Conservation (phyloP, 2,329 filamentous ascomycete genomes). For the Pyrenochaeta sp. region DNA sequence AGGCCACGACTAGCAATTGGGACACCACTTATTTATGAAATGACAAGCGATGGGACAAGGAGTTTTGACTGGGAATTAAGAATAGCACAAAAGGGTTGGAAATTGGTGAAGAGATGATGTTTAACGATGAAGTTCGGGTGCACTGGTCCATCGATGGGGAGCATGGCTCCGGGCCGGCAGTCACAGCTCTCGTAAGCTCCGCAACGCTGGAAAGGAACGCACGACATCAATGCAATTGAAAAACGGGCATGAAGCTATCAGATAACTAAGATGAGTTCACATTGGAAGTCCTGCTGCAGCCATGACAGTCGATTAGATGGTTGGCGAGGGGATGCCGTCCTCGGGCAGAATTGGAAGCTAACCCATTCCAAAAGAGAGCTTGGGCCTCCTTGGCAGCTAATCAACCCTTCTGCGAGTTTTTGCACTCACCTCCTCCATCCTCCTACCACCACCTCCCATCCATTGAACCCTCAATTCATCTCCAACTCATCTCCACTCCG, state of each 20-base stretch:
- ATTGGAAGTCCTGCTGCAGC: background rate
- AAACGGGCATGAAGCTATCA: background rate
- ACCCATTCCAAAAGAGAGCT: constrained; percentile 23
- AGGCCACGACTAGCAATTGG: no score
- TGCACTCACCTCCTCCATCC: constrained; percentile 35
- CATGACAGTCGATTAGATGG: constrained; percentile 7
- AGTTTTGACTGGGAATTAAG: no score
- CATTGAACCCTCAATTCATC: constrained; percentile 50
- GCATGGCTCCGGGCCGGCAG: constrained; percentile 1
- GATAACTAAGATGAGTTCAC: no score
- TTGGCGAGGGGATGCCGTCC: constrained; percentile 13
- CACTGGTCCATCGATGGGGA: constrained; percentile 1
- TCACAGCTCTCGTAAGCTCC: background rate
- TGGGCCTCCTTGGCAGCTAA: constrained; percentile 26
- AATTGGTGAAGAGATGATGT: no score
- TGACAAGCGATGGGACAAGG: no score
- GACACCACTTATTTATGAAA: background rate
- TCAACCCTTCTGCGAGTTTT: constrained; percentile 29
- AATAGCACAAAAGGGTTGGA: no score
- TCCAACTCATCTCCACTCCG: constrained; percentile 51
- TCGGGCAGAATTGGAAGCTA: constrained; percentile 19
- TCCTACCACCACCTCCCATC: constrained; percentile 38
- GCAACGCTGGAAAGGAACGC: background rate
- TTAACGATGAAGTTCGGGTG: background rate
- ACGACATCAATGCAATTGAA: background rate